phyloP scores from a whole-genome alignment of 73 alveolate species.

The Paramecium pentaurelia region DNA sequence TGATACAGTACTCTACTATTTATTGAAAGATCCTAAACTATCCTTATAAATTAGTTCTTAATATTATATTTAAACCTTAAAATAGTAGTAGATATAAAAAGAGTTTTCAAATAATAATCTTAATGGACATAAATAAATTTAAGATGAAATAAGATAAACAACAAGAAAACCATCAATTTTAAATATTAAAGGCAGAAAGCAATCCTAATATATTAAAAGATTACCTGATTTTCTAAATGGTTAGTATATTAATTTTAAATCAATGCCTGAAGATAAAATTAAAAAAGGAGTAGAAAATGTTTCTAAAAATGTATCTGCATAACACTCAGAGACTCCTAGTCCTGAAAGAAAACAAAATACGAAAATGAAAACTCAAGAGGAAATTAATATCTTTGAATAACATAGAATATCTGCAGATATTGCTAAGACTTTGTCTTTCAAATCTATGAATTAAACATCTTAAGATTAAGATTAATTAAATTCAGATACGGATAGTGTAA shows the following conservation, averaged over 20 bases:
- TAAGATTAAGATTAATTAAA: not conserved
- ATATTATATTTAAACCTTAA: not conserved
- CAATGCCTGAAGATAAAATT: not conserved
- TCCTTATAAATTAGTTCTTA: not conserved
- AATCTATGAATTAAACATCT: not conserved
- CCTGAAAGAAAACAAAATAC: not conserved
- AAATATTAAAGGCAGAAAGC: not conserved
- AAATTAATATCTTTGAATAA: not conserved
- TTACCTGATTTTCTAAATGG: not conserved
- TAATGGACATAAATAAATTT: not conserved
- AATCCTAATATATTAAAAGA: not conserved
- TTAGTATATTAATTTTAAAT: not conserved
- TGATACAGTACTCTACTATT: not conserved
- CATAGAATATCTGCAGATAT: not conserved
- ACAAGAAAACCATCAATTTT: not conserved
- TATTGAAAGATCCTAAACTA: constrained; percentile 4
- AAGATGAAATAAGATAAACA: not conserved
- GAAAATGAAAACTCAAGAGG: not conserved
- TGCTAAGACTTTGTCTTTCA: not conserved
- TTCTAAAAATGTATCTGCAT: not conserved
- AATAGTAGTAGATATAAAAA: not conserved
- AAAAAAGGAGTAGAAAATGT: not conserved
- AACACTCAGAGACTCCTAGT: not conserved
- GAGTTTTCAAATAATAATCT: not conserved
- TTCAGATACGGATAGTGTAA: not conserved